These are phyloP conservation scores for Lipomyces orientalis DNA, from an alignment of 805 yeast genomes.

Conservation along the genomic window DNA sequence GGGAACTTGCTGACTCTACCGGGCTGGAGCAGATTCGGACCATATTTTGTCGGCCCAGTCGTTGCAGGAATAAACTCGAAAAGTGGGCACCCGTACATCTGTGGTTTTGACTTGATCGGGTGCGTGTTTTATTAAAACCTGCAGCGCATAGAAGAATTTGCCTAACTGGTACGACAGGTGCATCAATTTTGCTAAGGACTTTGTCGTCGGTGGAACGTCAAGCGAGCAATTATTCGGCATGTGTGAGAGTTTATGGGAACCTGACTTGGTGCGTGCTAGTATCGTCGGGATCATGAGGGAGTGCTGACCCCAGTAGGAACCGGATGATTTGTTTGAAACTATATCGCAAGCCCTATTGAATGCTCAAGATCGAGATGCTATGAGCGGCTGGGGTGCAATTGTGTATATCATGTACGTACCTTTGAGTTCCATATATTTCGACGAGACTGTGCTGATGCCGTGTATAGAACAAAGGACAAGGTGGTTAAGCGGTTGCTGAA, in stretches of 20 bases:
- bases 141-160: neutral
- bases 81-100: slow-evolving; percentile 83
- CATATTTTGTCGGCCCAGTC: slow-evolving; percentile 94
- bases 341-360: slow-evolving; percentile 90
- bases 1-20: slow-evolving; percentile 4
- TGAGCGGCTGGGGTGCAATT: slow-evolving; percentile 98
- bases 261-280: slow-evolving; percentile 55
- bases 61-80: slow-evolving; percentile 93
- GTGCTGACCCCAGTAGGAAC: slow-evolving; percentile 51
- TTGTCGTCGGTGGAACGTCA: slow-evolving; percentile 95
- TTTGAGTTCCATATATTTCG: neutral
- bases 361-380: slow-evolving; percentile 96
- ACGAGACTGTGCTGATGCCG: neutral
- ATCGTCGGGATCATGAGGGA: neutral
- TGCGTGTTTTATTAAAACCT: neutral
- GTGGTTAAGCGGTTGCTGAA: slow-evolving; percentile 85
- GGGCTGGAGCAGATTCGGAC: slow-evolving; percentile 61
- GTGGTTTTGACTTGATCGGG: slow-evolving; percentile 96
- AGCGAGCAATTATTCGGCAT: slow-evolving; percentile 96
- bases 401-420: slow-evolving; percentile 71
- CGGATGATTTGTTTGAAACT: slow-evolving; percentile 95
- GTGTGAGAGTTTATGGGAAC: slow-evolving; percentile 97
- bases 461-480: slow-evolving; percentile 74
- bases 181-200: slow-evolving; percentile 92
- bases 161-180: slow-evolving; percentile 48